Base-by-base conservation (phyloP, 2,329 filamentous ascomycete species). In the Grosmannia penicillata region DNA sequence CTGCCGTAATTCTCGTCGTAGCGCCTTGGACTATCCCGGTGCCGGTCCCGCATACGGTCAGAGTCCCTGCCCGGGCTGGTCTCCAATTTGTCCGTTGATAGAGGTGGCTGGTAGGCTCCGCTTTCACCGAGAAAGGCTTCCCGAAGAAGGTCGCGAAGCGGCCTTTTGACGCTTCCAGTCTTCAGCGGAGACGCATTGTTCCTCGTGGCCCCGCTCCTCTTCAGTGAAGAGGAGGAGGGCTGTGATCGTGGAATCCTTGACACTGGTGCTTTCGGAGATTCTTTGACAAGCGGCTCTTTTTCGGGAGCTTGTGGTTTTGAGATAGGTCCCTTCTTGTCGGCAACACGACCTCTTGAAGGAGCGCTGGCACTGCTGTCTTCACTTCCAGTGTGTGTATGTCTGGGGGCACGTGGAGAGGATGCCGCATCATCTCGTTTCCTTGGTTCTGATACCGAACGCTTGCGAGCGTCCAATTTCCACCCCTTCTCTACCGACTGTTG, bases 61-160 rank as follows among this genome's bases (percentile, higher is more conserved):
- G n/a, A 6, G 15, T 28, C 15, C 8, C n/a, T 27, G 17, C 8
- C 34, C 48, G 17, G 52, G 10, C 47, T 47, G 9, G 51, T 42
- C 4, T 53, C 50, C 9, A 51, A 48, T 37, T 63, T 68, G 27
- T 66, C 61, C 42, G 72, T 72, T 21, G 61, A 58, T 42, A 59
- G 59, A 2, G 65, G 61, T 13, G 60, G 56, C 17, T 58, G 56
- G 41, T 66, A 59, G 9, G 60, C 60, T 4, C 55, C 62, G 2
- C 74, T 78, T 50, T 78, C 72, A 23, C 75, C 75, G 28, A 66
- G 66, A 48, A 79, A 78, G 4, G 73, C 75, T 43, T 75, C 72
- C 38, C 69, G 70, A 8, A 79, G 55, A 33, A 66, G 65, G 29
- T 75, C 74, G 18, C 74, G 64, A 38, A 78, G 61, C 1, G 67